Base-by-base conservation (phyloP, 1,139 yeast species). In the Schizosaccharomyces versatilis region DNA sequence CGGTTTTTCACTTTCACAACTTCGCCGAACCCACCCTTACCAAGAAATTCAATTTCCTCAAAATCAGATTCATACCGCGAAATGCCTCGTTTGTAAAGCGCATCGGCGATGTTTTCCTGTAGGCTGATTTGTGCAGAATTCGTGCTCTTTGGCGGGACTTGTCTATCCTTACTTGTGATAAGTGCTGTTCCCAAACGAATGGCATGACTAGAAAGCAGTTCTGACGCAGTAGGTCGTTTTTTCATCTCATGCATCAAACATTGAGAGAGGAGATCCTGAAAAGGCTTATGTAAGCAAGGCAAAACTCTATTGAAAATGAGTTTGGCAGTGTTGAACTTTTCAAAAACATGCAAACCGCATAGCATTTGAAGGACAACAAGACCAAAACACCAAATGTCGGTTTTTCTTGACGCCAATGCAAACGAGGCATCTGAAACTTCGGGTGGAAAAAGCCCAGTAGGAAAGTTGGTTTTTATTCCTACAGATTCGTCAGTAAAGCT, bases 1-100 rank as follows among this genome's bases (percentile, higher is more conserved):
- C 90, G 76, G 65, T 86, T 88, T 59, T 98, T 73, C 0, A 93
- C 98, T 63, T 88, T 52, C 15, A 90, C 96, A 9, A 93, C 99
- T 65, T 90, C 96, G 6, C 98, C 99, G 69, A 83, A 93, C 0
- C 94, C 98, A 40, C 99, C 99, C 62, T 81, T 79, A 1, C 99
- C 98, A n/a, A 93, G 68, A 32, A 79, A 77, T 0, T 93, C 94
- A 51, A 86, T 82, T 65, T 90, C 98, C 66, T 90, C 98, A 66
- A 93, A 93, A 65, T 93, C 98, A 57, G 78, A 77, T 0, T 77
- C 77, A 64, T 81, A 81, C 57, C 90, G 71, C 0, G 88, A 81
- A 54, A 69, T 19, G 24, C 49, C 32, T 44, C 32, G 19, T 12
- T 36, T 44, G 14, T 44, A 44, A n/a, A 44, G 32, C 49, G 32